Base-by-base conservation (phyloP, 306 rosid species). In the Vigna reflexopilosa region DNA sequence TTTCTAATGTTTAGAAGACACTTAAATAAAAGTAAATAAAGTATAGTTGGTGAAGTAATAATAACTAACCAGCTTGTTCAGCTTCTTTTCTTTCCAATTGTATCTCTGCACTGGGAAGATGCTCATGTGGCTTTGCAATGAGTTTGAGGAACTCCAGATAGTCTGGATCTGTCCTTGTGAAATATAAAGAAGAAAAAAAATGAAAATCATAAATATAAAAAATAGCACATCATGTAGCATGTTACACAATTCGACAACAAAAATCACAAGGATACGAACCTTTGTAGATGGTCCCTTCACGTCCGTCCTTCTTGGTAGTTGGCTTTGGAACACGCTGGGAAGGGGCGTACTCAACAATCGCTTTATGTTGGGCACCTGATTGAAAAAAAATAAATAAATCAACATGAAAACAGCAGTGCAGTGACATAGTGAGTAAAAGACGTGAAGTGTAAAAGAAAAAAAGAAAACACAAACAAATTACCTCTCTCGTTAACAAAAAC, bases 21-120 rank as follows among this genome's bases (percentile, higher is more conserved):
- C 30, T 17, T 40, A 45, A 76, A 15, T 64, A 51, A 70, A 13
- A 26, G 69, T 12, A 49, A 58, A 67, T 34, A 36, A 67, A 28
- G 44, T 20, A 59, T 26, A 77, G 51, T 32, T 11, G 55, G 69
- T 12, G 61, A 68, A 40, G 65, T 82, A 84, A 26, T 68, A 49
- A 80, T 40, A 75, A 89, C 96, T 70, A 51, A 95, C 98, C 98
- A 77, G 93, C 89, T 89, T 85, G 98, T 80, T 93, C 98, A 38
- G 98, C 98, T 89, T 95, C 98, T 86, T 87, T 95, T 85, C 99
- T 91, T 83, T 95, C 99, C 87, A 95, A 83, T 79, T 95, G 99
- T 83, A 95, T 91, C 77, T 95, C 99, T 36, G 99, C 99, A 87
- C 99, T 95, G 10, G 98, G 99, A 80, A 95, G 98, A 88, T 95